These are phyloP conservation scores for Trichoderma asperelloides DNA, from an alignment of 495 filamentous ascomycete species.

Conservation along the genomic window DNA sequence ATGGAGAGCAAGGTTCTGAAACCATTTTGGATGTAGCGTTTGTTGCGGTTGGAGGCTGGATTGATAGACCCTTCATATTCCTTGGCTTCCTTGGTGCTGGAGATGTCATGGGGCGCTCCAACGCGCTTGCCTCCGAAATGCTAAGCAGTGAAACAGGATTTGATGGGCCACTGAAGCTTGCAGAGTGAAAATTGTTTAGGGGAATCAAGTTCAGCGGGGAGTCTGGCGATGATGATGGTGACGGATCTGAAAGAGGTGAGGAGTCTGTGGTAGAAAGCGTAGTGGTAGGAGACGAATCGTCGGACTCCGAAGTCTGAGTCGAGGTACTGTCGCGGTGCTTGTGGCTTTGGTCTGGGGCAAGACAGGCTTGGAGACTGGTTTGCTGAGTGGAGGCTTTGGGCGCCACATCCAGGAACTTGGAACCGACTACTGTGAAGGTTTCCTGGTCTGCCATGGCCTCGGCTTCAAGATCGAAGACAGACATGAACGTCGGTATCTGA, in stretches of 20 bases:
- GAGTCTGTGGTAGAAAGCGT: constrained; percentile 91
- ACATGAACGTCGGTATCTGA: constrained; percentile 66
- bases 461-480: constrained; percentile 50
- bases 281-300: constrained; percentile 90
- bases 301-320: constrained; percentile 73
- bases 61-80: constrained; percentile 88
- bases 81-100: constrained; percentile 68
- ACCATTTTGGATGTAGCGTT: constrained; percentile 31
- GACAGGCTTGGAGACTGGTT: neutral
- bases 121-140: constrained; percentile 26
- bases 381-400: constrained; percentile 13
- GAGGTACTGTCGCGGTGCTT: constrained; percentile 62
- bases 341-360: constrained; percentile 26
- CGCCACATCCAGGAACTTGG: constrained; percentile 33
- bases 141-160: constrained; percentile 32
- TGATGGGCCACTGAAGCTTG: constrained; percentile 35
- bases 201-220: constrained; percentile 61
- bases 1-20: constrained; percentile 74
- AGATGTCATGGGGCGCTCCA: constrained; percentile 50
- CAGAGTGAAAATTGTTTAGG: constrained; percentile 45
- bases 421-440: constrained; percentile 35
- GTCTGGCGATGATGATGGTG: constrained; percentile 84
- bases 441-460: constrained; percentile 35
- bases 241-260: constrained; percentile 77
- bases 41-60: constrained; percentile 62